Conservation (phyloP, 2,329 filamentous ascomycete genomes). For the Arthrobotrys megalospora region DNA sequence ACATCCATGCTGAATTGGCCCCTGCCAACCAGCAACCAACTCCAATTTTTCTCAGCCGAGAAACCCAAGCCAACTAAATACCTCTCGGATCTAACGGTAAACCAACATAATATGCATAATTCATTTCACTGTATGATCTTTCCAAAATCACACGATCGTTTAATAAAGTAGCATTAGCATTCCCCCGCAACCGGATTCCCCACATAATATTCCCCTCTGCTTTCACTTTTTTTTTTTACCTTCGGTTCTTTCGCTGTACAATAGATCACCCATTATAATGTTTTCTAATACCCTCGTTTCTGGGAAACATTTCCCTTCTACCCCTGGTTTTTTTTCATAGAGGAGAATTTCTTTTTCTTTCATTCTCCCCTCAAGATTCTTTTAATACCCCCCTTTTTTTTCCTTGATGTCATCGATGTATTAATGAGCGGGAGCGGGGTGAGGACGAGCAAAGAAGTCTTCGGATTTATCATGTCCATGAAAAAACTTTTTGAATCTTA, state of each 20-base stretch:
- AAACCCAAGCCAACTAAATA: slow-evolving; percentile 6
- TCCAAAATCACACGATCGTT: slow-evolving; percentile 48
- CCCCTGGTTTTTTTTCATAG: slow-evolving; percentile 8
- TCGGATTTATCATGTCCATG: neutral
- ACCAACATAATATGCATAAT: neutral
- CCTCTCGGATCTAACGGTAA: slow-evolving; percentile 10
- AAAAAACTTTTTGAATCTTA: neutral
- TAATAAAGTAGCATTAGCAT: slow-evolving; percentile 30
- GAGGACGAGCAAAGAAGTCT: neutral
- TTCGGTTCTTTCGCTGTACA: slow-evolving; percentile 23
- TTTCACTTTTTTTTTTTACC: slow-evolving; percentile 4
- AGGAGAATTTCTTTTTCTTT: slow-evolving; percentile 14
- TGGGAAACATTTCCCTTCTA: slow-evolving; percentile 32
- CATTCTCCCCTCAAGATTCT: slow-evolving; percentile 12
- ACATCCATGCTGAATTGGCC: neutral
- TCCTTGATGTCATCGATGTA: slow-evolving; percentile 36
- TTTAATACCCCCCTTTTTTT: slow-evolving; percentile 35
- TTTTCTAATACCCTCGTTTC: slow-evolving; percentile 37
- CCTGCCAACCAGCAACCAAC: neutral
- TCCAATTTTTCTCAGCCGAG: neutral
- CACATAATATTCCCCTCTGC: slow-evolving; percentile 18
- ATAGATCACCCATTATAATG: slow-evolving; percentile 1
- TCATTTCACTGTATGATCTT: slow-evolving; percentile 55
- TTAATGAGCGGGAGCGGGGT: slow-evolving; percentile 36
- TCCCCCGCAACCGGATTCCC: neutral